Evolutionary conservation across 805 yeast genomes (phyloP).

Genomic region (Candida oleophila): DNA sequence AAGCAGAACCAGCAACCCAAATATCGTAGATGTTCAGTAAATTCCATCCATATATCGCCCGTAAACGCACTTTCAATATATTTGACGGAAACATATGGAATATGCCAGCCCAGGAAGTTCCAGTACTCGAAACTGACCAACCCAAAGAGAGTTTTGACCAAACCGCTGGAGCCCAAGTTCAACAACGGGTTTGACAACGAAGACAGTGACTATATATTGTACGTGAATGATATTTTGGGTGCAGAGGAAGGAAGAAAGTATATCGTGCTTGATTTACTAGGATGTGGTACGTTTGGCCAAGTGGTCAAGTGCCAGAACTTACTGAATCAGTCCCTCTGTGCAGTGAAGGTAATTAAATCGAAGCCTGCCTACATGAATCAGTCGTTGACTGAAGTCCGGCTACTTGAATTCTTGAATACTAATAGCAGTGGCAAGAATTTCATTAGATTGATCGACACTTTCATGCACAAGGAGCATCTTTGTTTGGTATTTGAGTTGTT

Average conservation of each 20-base stretch:
- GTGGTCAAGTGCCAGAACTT: conserved; percentile 90
- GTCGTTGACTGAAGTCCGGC: conserved; percentile 83
- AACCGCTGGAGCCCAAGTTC: conserved; percentile 79
- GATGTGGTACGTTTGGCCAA: conserved; percentile 98
- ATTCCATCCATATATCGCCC: conserved; percentile 71
- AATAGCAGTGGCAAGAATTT: conserved; percentile 69
- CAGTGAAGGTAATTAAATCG: conserved; percentile 92
- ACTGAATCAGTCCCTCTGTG: conserved; percentile 80
- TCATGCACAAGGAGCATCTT: conserved; percentile 87
- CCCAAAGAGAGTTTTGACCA: conserved; percentile 89
- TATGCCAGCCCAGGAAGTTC: conserved; percentile 77
- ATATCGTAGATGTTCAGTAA: conserved; percentile 66
- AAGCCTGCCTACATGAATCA: conserved; percentile 90
- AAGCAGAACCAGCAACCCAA: conserved; percentile 60
- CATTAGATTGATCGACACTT: conserved; percentile 78
- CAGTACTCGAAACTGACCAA: conserved; percentile 80
- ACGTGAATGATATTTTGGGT: conserved; percentile 92
- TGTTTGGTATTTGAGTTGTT: conserved; percentile 90
- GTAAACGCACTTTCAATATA: conserved; percentile 74
- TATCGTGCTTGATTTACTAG: conserved; percentile 84
- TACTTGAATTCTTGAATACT: conserved; percentile 76
- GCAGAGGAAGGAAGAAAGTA: conserved; percentile 81
- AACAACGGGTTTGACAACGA: conserved; percentile 87
- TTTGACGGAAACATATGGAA: conserved; percentile 73
- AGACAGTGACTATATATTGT: conserved; percentile 85